Evolutionary conservation across 2,329 filamentous ascomycete genomes (phyloP), one percentile per base, ranked within the genome.

Genomic region (Ceratocystis diversiconidia): DNA sequence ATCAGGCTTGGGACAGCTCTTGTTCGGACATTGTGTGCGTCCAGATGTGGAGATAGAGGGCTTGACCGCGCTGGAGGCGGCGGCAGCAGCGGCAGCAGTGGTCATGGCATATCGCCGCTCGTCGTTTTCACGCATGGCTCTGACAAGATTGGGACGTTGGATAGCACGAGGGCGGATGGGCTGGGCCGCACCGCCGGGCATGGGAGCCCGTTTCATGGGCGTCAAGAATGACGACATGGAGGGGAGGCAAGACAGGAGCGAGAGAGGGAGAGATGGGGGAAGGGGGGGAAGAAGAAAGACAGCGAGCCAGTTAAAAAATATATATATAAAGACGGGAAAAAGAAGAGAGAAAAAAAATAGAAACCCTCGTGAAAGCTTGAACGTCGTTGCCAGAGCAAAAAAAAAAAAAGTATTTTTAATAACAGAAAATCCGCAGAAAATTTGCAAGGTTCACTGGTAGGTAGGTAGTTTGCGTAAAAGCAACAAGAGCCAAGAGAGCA

Each of bases 1-100:
- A 65, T 84, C 80, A 17, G 83, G 82, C 64, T 81, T 81, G n/a
- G 78, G 77, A 73, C 84, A 87, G 61, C 77, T 75, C 67, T 82
- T 80, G 72, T 85, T 86, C 12, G 81, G 81, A 73, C 83, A 86
- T 69, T 76, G 77, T 52, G 74, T 75, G 3, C 76, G 74, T 36
- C 74, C 71, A 0, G 74, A 73, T n/a, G 22, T 59, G 36, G 65
- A 61, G 36, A 57, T 43, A 17, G 72, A 68, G 62, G 75, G 70
- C 68, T 76, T 69, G 60, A 73, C 48, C 10, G 68, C 69, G 30
- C 69, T 66, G 7, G 70, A 66, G 30, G 70, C 71, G 36, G 72
- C 68, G 5, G 73, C 71, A 2, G 75, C 71, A 10, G 72, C 70
- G 3, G 72, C 69, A 12, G 52, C 52, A 8, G 65, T 52, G 5